Base-by-base conservation (phyloP, 257 asterid genomes). In the Perilla frutescens region DNA sequence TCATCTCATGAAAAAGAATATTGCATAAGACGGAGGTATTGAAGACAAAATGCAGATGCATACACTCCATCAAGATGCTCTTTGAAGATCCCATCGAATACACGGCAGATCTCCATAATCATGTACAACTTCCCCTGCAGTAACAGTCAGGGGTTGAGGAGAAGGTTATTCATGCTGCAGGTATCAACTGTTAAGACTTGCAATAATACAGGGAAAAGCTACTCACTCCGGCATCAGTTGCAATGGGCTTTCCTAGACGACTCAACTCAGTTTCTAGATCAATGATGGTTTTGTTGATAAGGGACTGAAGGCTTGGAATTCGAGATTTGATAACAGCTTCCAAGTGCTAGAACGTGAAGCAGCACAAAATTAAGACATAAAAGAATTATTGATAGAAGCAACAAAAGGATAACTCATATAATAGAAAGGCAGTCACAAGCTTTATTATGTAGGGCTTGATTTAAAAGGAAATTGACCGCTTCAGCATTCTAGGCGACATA, bases 31-130 rank as follows among this genome's bases (percentile, higher is more conserved):
- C 20, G 37, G 20, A 63, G 54, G 71, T 14, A 40, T 58, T 29
- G 43, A 56, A 15, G 34, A 71, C 39, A 62, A 45, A 29, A 12
- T 74, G 63, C 36, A 40, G 62, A 61, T 77, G 62, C 92, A 65
- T 86, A 90, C 96, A 75, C 82, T 81, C 96, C 96, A 74, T 90
- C 96, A 65, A 90, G 96, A 78, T 88, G 96, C 74, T 88, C 96
- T 74, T 90, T 90, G 76, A 85, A 90, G 71, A 83, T 88, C 76
- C 91, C 87, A 80, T 88, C 96, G 14, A 88, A 88, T 66, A 65
- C 41, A 53, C 95, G 96, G 84, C 95, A 86, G 50, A 90, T 88
- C 75, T 90, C 95, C 95, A 88, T 88, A 45, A 88, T 86, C 90
- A 82, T 86, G 82, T 88, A 88, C 87, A 90, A 62, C 77, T 90